Base-by-base conservation (phyloP, 371 early-diverging fungal genomes). In the Synchytrium microbalum region DNA sequence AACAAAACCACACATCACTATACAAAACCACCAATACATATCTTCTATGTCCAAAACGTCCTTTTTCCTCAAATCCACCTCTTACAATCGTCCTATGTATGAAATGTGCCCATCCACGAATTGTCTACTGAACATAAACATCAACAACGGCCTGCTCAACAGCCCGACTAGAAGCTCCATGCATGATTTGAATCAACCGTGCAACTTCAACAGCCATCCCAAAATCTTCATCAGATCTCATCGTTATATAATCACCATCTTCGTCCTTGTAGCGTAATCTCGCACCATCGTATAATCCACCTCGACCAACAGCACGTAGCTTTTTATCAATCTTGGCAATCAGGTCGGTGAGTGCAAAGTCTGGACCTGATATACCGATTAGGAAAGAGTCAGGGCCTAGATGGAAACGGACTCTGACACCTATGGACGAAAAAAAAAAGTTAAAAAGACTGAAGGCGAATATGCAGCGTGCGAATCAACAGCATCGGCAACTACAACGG, bases 141-240 rank as follows among this genome's bases (percentile, higher is more conserved):
- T n/a, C n/a, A n/a, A n/a, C n/a, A n/a, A n/a, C n/a, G n/a, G n/a
- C n/a, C n/a, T n/a, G n/a, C n/a, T n/a, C n/a, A n/a, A n/a, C n/a
- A n/a, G n/a, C n/a, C n/a, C n/a, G n/a, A n/a, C n/a, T n/a, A n/a
- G n/a, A n/a, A n/a, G n/a, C n/a, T n/a, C n/a, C n/a, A n/a, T n/a
- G n/a, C n/a, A n/a, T n/a, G n/a, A n/a, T n/a, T n/a, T n/a, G n/a
- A n/a, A n/a, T n/a, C n/a, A n/a, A n/a, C 52, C 61, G 59, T 16
- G 64, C 72, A 29, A 58, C 81, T 70, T 92, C 93, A 78, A 95
- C 91, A 5, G 95, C 94, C 86, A 94, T 77, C 54, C 82, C 86
- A 19, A 96, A 89, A 71, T 96, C 98, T 33, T 92, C 95, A 67
- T 95, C 91, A 10, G 86, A 86, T 65, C 87, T 86, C 69, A 96